These are phyloP conservation scores for Colletotrichum sojae DNA, from an alignment of 2,329 filamentous ascomycete species.

Conservation along the genomic window DNA sequence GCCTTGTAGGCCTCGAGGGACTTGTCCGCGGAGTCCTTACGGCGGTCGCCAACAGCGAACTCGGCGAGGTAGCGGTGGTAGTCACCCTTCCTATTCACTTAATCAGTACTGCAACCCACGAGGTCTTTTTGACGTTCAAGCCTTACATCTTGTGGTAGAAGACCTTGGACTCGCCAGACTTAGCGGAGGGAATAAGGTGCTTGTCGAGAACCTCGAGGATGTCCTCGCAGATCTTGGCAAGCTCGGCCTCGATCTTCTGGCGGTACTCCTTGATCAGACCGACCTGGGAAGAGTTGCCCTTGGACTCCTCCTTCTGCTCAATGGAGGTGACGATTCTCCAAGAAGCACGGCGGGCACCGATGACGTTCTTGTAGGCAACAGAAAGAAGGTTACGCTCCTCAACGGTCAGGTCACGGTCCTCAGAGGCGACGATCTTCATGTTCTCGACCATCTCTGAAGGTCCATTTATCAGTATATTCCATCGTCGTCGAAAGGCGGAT, in stretches of 20 bases:
- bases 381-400: slow-evolving; percentile 98
- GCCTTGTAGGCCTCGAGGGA: slow-evolving; percentile 97
- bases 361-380: slow-evolving; percentile 99
- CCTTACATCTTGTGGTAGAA: slow-evolving; percentile 99
- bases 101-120: slow-evolving; percentile 6
- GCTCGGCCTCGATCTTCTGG: slow-evolving; percentile 97
- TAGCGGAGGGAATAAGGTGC: slow-evolving; percentile 93
- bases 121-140: slow-evolving; percentile 7
- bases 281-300: slow-evolving; percentile 95
- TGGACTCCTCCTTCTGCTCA: slow-evolving; percentile 99
- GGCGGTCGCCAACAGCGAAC: slow-evolving; percentile 94
- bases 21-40: slow-evolving; percentile 93
- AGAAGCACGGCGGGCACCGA: slow-evolving; percentile 94
- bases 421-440: slow-evolving; percentile 98
- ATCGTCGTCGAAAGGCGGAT: slow-evolving; percentile 18
- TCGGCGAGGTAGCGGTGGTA: slow-evolving; percentile 99
- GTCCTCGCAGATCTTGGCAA: slow-evolving; percentile 97
- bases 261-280: slow-evolving; percentile 97
- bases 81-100: slow-evolving; percentile 88
- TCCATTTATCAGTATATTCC: slow-evolving; percentile 29
- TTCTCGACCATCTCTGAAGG: slow-evolving; percentile 97
- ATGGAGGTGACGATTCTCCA: slow-evolving; percentile 99
- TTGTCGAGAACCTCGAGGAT: slow-evolving; percentile 95
- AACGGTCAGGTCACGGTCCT: slow-evolving; percentile 85
- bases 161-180: slow-evolving; percentile 98